Evolutionary conservation across 768 basidiomycete species (phyloP).

Genomic region (Lactarius deliciosus): DNA sequence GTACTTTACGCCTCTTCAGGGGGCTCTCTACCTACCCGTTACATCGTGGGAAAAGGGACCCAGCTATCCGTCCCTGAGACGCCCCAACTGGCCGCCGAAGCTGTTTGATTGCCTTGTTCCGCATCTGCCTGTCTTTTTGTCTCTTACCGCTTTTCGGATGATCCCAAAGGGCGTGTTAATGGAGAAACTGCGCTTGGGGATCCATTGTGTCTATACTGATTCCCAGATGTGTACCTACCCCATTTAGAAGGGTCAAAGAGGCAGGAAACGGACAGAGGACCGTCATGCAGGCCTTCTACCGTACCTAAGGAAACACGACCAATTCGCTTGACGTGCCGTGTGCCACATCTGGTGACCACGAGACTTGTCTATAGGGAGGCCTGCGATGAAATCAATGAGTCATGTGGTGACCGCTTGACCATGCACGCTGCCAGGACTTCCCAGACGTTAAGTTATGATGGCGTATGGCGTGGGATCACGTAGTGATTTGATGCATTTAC

Average conservation of each 20-base stretch:
- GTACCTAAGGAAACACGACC: conserved; percentile 4
- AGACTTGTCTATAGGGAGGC: neutral
- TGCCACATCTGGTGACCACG: neutral
- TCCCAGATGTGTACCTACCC: neutral
- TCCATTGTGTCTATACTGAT: conserved; percentile 13
- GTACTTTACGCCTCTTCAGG: conserved; percentile 58
- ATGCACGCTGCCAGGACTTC: neutral
- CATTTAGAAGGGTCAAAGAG: neutral
- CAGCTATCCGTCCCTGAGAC: conserved; percentile 60
- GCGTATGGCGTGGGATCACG: conserved; percentile 10
- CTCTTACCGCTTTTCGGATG: conserved; percentile 58
- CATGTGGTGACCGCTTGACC: conserved; percentile 22
- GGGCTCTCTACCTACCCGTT: conserved; percentile 72
- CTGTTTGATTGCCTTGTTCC: conserved; percentile 50
- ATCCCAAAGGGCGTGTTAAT: conserved; percentile 47
- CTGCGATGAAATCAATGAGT: neutral
- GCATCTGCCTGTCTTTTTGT: conserved; percentile 59
- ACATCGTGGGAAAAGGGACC: conserved; percentile 45
- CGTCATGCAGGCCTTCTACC: neutral
- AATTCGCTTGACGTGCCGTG: conserved; percentile 8
- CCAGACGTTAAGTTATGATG: conserved; percentile 10
- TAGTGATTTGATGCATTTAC: neutral
- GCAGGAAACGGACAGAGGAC: neutral
- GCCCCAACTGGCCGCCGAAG: conserved; percentile 53
- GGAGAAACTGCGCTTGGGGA: conserved; percentile 46